Conservation (phyloP, 2,329 filamentous ascomycete genomes). For the Fulvia fulva region DNA sequence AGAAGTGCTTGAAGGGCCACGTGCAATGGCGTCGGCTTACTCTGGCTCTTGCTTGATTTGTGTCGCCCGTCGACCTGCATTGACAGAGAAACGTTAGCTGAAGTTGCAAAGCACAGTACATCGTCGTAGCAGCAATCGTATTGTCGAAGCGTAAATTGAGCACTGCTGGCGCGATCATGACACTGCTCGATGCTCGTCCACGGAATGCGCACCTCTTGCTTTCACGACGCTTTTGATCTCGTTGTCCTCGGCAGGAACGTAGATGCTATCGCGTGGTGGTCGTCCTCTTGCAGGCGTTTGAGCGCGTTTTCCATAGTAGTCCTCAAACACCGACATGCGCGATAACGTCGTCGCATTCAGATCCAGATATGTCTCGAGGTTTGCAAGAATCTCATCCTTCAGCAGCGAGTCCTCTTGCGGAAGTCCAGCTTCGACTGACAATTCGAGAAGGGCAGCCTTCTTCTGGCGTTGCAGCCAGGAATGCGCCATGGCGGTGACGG, state of each 20-base stretch:
- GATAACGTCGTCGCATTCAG: constrained; percentile 64
- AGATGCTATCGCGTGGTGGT: constrained; percentile 29
- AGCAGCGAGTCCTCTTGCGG: constrained; percentile 55
- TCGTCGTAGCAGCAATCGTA: neutral
- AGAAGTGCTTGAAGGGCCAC: neutral
- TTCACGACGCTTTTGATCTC: constrained; percentile 32
- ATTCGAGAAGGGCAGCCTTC: constrained; percentile 30
- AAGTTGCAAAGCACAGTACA: neutral
- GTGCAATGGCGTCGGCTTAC: constrained; percentile 18
- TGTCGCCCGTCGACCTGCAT: constrained; percentile 26
- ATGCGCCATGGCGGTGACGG: constrained; percentile 17
- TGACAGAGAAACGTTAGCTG: neutral
- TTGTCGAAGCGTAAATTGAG: neutral
- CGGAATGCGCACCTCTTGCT: constrained; percentile 10
- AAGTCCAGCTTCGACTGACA: constrained; percentile 30
- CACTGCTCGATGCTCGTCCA: neutral
- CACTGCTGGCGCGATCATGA: too few relatives aligned
- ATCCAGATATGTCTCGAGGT: constrained; percentile 69
- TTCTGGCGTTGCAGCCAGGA: constrained; percentile 31
- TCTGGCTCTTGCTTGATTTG: constrained; percentile 35
- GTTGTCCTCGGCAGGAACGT: constrained; percentile 22
- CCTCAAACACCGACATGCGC: constrained; percentile 60
- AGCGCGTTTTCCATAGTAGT: constrained; percentile 62
- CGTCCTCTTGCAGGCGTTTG: constrained; percentile 51
- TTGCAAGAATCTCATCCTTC: constrained; percentile 74